Conservation (phyloP, 371 early-diverging fungal genomes). For the Parasitella parasitica region DNA sequence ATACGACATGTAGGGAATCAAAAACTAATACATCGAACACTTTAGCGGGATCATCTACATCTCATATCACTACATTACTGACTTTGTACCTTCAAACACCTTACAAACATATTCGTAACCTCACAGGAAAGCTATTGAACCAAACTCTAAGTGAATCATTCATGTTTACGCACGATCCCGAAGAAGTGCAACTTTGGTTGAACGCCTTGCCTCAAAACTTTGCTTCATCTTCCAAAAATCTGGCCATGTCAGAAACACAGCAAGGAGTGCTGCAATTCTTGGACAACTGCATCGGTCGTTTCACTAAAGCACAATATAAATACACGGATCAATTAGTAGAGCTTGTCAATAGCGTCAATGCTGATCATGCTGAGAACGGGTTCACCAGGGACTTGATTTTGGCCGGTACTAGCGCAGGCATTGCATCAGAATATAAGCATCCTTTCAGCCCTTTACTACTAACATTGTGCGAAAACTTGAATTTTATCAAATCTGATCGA, state of each 20-base stretch:
- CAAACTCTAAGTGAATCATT: slow-evolving; percentile 60
- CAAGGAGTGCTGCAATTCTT: slow-evolving; percentile 57
- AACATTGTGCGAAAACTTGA: slow-evolving; percentile 52
- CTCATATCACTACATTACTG: slow-evolving; percentile 62
- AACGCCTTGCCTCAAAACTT: slow-evolving; percentile 50
- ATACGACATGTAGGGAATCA: no score
- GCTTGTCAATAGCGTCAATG: slow-evolving; percentile 27
- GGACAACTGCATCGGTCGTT: slow-evolving; percentile 63
- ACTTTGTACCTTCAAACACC: slow-evolving; percentile 57
- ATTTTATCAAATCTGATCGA: slow-evolving; percentile 47
- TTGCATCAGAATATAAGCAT: slow-evolving; percentile 26
- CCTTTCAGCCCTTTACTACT: slow-evolving; percentile 62
- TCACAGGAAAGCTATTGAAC: slow-evolving; percentile 50
- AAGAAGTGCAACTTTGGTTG: slow-evolving; percentile 65
- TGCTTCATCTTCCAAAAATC: not conserved
- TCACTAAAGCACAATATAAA: slow-evolving; percentile 60
- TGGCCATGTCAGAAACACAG: slow-evolving; percentile 37
- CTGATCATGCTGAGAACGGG: not conserved
- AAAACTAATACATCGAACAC: not conserved
- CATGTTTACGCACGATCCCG: slow-evolving; percentile 63
- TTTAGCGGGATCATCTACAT: slow-evolving; percentile 48
- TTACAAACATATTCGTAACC: slow-evolving; percentile 45
- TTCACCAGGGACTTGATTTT: not conserved
- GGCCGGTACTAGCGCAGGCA: slow-evolving; percentile 1
- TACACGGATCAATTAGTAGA: slow-evolving; percentile 58